phyloP scores from a whole-genome alignment of 2,329 filamentous ascomycete species.

The Fusarium xylarioides region DNA sequence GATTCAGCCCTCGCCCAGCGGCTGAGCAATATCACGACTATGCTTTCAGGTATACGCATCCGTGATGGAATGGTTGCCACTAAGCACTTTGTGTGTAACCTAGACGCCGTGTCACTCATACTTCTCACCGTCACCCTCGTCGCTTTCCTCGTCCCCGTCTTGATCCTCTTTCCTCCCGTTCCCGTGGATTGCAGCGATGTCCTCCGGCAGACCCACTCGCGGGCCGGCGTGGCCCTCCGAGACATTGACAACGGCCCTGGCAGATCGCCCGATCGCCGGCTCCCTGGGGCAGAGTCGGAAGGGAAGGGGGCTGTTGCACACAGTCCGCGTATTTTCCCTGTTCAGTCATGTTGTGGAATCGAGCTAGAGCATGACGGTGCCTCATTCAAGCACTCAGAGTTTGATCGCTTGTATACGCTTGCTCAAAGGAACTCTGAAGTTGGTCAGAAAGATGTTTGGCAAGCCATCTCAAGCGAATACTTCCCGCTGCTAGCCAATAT shows the following conservation, averaged over 20 bases:
- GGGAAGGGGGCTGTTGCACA: slow-evolving; percentile 51
- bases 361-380: slow-evolving; percentile 74
- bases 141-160: slow-evolving; percentile 63
- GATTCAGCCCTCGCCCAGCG: slow-evolving; percentile 27
- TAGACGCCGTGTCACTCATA: slow-evolving; percentile 48
- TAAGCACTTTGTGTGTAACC: slow-evolving; percentile 31
- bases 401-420: slow-evolving; percentile 85
- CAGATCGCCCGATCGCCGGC: slow-evolving; percentile 31
- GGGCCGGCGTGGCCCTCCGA: slow-evolving; percentile 53
- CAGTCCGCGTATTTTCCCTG: slow-evolving; percentile 80
- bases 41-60: slow-evolving; percentile 25
- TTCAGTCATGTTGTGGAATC: slow-evolving; percentile 83
- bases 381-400: slow-evolving; percentile 74
- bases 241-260: slow-evolving; percentile 51
- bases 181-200: slow-evolving; percentile 63
- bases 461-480: slow-evolving; percentile 75
- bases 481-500: slow-evolving; percentile 77
- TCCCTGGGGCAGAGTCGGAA: slow-evolving; percentile 34
- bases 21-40: slow-evolving; percentile 34
- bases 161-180: slow-evolving; percentile 64
- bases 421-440: slow-evolving; percentile 61
- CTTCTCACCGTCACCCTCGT: slow-evolving; percentile 56
- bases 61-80: slow-evolving; percentile 22
- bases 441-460: slow-evolving; percentile 63
- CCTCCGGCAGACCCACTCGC: slow-evolving; percentile 63